These are phyloP conservation scores for Marchantia polymorpha DNA, from an alignment of 225 moss, liverwort and hornwort species.

Conservation along the genomic window DNA sequence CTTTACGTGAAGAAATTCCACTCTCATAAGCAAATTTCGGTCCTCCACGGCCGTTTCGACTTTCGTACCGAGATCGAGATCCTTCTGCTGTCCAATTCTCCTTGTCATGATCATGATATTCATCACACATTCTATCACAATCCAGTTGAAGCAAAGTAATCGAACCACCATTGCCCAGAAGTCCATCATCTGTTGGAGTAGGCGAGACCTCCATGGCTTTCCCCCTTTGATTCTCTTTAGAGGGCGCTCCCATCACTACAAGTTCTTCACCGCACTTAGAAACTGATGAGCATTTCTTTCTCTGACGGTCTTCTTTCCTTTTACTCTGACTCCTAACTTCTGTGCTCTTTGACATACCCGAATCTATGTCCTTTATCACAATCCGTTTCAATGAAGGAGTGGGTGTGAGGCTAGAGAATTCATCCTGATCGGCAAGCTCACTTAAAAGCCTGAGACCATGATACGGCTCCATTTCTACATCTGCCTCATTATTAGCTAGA, in stretches of 20 bases:
- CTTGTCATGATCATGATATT: neutral
- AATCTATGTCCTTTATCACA: neutral
- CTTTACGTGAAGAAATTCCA: neutral
- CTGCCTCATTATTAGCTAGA: neutral
- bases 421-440: neutral
- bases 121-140: neutral
- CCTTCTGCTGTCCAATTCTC: neutral
- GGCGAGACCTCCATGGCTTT: neutral
- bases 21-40: neutral
- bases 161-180: neutral
- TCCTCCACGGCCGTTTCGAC: neutral
- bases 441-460: neutral
- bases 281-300: neutral
- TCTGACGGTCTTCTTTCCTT: neutral
- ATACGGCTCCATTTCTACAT: neutral
- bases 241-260: neutral
- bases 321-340: neutral
- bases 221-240: neutral
- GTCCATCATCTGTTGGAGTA: neutral
- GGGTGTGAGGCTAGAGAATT: neutral
- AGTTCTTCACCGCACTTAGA: neutral
- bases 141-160: neutral
- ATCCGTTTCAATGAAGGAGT: neutral
- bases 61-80: neutral
- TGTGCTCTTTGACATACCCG: neutral